Evolutionary conservation across 371 early-diverging fungal genomes (phyloP), one percentile per base, ranked within the genome.

Genomic region (Rhizopus sp.): DNA sequence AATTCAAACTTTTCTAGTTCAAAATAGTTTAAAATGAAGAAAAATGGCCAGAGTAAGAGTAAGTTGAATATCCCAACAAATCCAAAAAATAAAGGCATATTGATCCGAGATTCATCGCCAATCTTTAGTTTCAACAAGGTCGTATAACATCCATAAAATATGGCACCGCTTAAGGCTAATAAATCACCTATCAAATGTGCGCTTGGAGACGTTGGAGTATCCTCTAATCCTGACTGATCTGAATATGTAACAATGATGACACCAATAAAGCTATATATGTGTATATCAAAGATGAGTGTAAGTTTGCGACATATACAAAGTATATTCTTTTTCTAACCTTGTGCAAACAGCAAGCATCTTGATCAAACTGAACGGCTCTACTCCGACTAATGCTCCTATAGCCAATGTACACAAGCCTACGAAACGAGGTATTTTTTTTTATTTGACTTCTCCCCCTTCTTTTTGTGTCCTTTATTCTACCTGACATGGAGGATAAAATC

Each of bases 21-120:
- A 6, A 73, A 62, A 51, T 55, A 72, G 62, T 92, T 86, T n/a
- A 93, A 58, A 8, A 90, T 12, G 5, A 72, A 64, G 55, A 93
- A 83, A 1, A 82, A 55, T 1, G 93, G 93, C 88, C 89, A 86
- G 31, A 93, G 64, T 5, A 88, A 60, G 30, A 89, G 29, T 3
- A 85, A 62, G 66, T 90, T 91, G 53, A 88, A 87, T n/a, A 87
- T 59, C 3, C 94, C 93, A 3, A 93, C 91, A 47, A 84, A 86
- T 7, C 93, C 93, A 68, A 93, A 88, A 57, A 93, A 93, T 44
- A 90, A 64, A 3, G 89, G 85, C 81, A 88, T 85, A 61, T 89
- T 76, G 44, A 93, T 74, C 16, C 88, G 78, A 12, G 78, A 80
- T 66, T 92, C 91, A 58, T 89, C 84, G 42, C 81, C 81, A 53